Percentiles rank a stretch among this genome's conserved stretches.
Evolutionary conservation across 257 asterid genomes (phyloP).

Genomic region (Ehretia macrophylla): DNA sequence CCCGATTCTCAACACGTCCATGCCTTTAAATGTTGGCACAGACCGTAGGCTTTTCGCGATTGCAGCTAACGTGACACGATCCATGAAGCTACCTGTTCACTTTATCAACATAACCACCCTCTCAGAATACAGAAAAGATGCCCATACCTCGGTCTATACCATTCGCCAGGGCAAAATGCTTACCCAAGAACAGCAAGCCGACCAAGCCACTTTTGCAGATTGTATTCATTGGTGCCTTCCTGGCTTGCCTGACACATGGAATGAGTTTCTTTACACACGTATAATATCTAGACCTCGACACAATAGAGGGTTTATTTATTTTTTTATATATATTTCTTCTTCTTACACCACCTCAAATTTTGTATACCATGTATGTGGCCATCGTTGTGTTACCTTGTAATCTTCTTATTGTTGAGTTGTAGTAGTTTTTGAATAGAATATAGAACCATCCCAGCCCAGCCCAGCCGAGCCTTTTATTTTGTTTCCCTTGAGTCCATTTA

Average conservation of each 20-base stretch:
- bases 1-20: constrained; percentile 59
- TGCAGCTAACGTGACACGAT: constrained; percentile 56
- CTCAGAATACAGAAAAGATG: constrained; percentile 75
- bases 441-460: too few relatives aligned
- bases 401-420: too few relatives aligned
- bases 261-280: constrained; percentile 44
- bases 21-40: constrained; percentile 58
- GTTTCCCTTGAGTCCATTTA: too few relatives aligned
- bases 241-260: constrained; percentile 78
- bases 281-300: constrained; percentile 33
- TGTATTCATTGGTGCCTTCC: constrained; percentile 92
- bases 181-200: constrained; percentile 55
- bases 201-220: constrained; percentile 59
- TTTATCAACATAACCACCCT: constrained; percentile 59
- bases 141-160: constrained; percentile 75
- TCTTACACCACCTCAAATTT: too few relatives aligned
- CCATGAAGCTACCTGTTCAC: constrained; percentile 38
- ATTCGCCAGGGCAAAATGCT: constrained; percentile 66
- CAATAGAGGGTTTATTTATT: neutral
- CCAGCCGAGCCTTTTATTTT: too few relatives aligned
- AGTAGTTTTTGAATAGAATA: too few relatives aligned
- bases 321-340: too few relatives aligned
- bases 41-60: constrained; percentile 40
- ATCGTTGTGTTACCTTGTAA: too few relatives aligned
- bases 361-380: too few relatives aligned